Conservation (phyloP, 1,284 basidiomycete genomes). For the Macrocybe sp. region DNA sequence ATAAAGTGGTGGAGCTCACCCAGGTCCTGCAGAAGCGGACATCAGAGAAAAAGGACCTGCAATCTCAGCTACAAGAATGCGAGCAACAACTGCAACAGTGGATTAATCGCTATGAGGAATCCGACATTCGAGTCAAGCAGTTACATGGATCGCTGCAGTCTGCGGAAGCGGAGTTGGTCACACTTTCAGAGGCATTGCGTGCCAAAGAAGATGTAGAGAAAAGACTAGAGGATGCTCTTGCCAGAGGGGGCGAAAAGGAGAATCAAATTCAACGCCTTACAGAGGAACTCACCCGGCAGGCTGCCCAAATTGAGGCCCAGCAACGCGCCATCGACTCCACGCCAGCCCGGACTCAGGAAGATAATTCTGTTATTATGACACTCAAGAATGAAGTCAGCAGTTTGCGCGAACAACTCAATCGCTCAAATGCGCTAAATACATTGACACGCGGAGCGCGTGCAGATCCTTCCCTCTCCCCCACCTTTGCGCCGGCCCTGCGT, state of each 20-base stretch:
- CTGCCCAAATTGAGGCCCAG: constrained; percentile 77
- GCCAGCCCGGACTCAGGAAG: constrained; percentile 69
- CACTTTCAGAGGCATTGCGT: constrained; percentile 73
- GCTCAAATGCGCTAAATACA: constrained; percentile 85
- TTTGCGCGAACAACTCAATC: constrained; percentile 92
- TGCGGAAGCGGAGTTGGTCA: constrained; percentile 70
- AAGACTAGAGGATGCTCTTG: constrained; percentile 73
- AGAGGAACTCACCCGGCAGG: constrained; percentile 70
- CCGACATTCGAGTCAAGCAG: constrained; percentile 73
- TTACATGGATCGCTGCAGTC: constrained; percentile 69
- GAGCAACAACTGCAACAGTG: constrained; percentile 86
- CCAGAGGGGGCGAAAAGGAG: constrained; percentile 82
- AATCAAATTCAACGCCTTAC: constrained; percentile 78
- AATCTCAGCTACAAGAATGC: constrained; percentile 68
- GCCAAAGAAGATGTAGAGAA: constrained; percentile 83
- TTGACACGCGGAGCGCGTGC: constrained; percentile 67
- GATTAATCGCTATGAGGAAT: constrained; percentile 86
- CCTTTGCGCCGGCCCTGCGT: constrained; percentile 69
- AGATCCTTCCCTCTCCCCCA: constrained; percentile 78
- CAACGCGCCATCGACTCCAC: constrained; percentile 61
- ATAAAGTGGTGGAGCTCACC: constrained; percentile 99
- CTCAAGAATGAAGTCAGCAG: constrained; percentile 90
- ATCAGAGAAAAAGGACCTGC: constrained; percentile 88
- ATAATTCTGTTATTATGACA: constrained; percentile 79
- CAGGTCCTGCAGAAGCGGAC: constrained; percentile 92